Evolutionary conservation across 805 yeast species (phyloP), one percentile per base, ranked within the genome.

Genomic region (Starmerella gropengiesseri): DNA sequence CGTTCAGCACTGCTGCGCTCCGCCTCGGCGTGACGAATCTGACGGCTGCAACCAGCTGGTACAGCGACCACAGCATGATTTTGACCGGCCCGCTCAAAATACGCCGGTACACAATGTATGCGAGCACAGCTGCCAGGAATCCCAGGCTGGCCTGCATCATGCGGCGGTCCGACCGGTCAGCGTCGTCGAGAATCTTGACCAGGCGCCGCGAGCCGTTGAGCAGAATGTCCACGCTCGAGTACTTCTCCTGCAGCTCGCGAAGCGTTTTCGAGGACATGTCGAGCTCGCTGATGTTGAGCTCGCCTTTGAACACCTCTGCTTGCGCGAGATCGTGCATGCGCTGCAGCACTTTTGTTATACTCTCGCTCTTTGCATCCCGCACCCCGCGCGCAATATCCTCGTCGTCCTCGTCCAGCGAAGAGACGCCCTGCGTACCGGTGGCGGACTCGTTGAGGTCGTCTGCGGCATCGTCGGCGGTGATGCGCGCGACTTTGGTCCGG

Each of bases 31-130:
- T 31, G 5, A 39, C 34, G 38, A 31, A 35, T 35, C 31, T 25
- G 13, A 39, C 42, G 20, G 43, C 25, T 16, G 31, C 55, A 30
- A 62, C 32, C 9, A 57, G 32, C 33, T 47, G 46, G 27, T 52
- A 34, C 11, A 59, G 17, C 2, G 43, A 28, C 64, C 63, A 61
- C 14, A 63, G 22, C 21, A 60, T 28, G 7, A 63, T 36, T 51
- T 53, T 54, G 11, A 59, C 32, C 2, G 70, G 70, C 5, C 59
- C 58, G 47, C 54, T 54, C 14, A 65, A 43, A 11, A 65, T 54
- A 2, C 69, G 52, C 32, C 68, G 47, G 58, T 64, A 66, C 4
- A 65, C 37, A 23, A 66, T 55, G 63, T 66, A 66, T 7, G 44
- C 27, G 30, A 66, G 40, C 9, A 60, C 66, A 2, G 53, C 43